Evolutionary conservation across 129 eudicot species (phyloP).

Genomic region (Tagetes patula): DNA sequence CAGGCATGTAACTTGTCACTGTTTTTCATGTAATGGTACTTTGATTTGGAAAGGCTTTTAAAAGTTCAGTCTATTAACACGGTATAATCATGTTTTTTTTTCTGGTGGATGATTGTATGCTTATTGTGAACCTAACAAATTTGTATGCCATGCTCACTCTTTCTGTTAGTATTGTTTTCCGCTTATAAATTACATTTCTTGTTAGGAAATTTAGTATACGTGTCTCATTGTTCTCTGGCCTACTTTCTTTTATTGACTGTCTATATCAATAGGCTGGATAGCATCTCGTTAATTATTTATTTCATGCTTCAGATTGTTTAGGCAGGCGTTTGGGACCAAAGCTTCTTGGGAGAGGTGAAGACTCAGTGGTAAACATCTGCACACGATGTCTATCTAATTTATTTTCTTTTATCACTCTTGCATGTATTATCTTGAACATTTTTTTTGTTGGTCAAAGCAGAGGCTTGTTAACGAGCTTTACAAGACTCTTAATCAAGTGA

Average conservation of each 20-base stretch:
- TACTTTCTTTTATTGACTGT: not conserved
- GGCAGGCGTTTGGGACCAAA: conserved; percentile 98
- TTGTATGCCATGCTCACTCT: not conserved
- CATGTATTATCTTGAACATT: conserved; percentile 7
- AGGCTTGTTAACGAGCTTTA: conserved; percentile 79
- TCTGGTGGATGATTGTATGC: not conserved
- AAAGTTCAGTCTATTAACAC: not conserved
- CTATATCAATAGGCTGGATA: not conserved
- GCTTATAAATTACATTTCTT: not conserved
- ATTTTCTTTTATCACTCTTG: not conserved
- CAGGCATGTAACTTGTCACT: conserved; percentile 2
- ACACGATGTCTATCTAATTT: not conserved
- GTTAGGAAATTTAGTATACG: not conserved
- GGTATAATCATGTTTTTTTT: not conserved
- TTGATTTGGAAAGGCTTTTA: not conserved
- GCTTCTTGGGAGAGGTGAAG: conserved; percentile 81
- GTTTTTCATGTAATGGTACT: not conserved
- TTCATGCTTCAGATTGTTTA: conserved; percentile 75
- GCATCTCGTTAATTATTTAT: conserved; percentile 1
- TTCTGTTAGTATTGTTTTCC: conserved; percentile 15
- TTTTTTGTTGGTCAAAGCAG: conserved; percentile 42
- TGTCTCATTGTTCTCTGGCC: not conserved
- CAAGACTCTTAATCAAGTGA: conserved; percentile 82
- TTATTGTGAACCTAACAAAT: not conserved
- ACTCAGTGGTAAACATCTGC: conserved; percentile 70